Conservation (phyloP, 140 eudicot genomes). For the Stevia rebaudiana region DNA sequence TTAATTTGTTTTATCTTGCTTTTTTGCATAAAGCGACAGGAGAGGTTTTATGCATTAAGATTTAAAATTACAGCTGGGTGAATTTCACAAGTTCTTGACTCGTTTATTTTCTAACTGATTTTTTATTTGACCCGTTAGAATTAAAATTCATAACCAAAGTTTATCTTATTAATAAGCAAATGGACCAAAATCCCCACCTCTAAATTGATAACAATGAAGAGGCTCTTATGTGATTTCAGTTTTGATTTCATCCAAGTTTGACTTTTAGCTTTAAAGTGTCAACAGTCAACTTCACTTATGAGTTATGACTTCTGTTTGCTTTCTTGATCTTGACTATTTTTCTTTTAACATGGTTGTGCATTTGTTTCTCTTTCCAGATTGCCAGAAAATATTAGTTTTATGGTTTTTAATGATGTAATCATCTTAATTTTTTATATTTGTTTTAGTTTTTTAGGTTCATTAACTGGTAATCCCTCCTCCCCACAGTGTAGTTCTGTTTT, state of each 20-base stretch:
- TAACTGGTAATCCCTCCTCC: background rate
- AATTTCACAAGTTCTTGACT: background rate
- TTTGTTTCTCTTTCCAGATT: background rate
- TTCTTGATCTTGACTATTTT: background rate
- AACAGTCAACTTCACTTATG: background rate
- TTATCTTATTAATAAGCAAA: background rate
- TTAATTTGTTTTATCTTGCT: background rate
- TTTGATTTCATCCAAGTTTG: background rate
- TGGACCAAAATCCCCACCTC: background rate
- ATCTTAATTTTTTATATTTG: background rate
- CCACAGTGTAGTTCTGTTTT: background rate
- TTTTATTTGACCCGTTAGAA: background rate
- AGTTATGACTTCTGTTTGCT: conserved; percentile 7
- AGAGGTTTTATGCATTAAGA: background rate
- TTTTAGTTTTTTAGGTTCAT: conserved; percentile 2
- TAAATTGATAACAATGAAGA: background rate
- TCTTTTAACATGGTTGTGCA: background rate
- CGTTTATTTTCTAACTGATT: background rate
- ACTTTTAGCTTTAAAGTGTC: background rate
- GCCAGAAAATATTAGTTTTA: background rate
- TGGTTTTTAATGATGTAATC: background rate
- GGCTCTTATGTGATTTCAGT: background rate
- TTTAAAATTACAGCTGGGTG: background rate
- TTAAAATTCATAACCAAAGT: background rate
- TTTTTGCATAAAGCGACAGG: background rate